Conservation (phyloP, 768 basidiomycete genomes). For the Auriscalpium microsporum region DNA sequence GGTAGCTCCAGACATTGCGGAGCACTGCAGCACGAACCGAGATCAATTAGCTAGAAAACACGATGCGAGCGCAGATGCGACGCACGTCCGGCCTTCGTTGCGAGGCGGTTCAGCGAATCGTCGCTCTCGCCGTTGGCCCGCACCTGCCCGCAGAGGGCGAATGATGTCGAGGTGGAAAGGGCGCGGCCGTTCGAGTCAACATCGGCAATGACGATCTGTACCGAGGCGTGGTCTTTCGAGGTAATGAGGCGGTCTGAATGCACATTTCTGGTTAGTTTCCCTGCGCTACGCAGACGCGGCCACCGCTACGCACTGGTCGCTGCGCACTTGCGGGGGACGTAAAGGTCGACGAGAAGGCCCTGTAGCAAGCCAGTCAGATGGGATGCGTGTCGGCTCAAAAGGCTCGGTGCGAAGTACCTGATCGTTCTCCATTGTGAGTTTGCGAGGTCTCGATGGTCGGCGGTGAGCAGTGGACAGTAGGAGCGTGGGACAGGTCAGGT, state of each 20-base stretch:
- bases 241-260: conserved; percentile 89
- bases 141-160: conserved; percentile 91
- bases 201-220: conserved; percentile 91
- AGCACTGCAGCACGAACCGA: conserved; percentile 51
- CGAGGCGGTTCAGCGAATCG: conserved; percentile 92
- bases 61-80: conserved; percentile 15
- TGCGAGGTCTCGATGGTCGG: neutral
- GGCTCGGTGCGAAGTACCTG: conserved; percentile 40
- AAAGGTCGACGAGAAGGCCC: conserved; percentile 99
- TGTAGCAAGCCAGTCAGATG: conserved; percentile 22
- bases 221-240: conserved; percentile 97
- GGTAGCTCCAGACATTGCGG: conserved; percentile 92
- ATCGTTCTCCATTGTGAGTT: conserved; percentile 78
- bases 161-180: conserved; percentile 72
- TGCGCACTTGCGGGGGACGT: conserved; percentile 99
- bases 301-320: conserved; percentile 75
- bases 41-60: neutral
- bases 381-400: conserved; percentile 2
- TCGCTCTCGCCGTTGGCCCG: conserved; percentile 94
- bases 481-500: conserved; percentile 2
- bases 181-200: conserved; percentile 88
- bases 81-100: conserved; percentile 92
- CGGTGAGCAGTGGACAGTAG: neutral
- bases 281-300: neutral
- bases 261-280: neutral